Percentiles rank a stretch among this genome's conserved stretches.
Evolutionary conservation across 164 flowering plant genomes (phyloP).

Genomic region (Chimonanthus salicifolius): DNA sequence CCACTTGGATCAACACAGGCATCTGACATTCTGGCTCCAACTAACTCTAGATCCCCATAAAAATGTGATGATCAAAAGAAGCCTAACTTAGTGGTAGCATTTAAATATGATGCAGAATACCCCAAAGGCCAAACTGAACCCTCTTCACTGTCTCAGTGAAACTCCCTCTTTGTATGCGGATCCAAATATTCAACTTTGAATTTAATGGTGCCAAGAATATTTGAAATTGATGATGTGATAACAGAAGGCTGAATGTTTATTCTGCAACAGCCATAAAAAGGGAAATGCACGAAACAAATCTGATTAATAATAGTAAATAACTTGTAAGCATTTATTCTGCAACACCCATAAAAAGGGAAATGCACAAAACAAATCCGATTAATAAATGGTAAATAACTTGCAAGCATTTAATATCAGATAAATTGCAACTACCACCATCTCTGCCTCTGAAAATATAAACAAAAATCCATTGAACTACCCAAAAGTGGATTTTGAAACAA

Average conservation of each 20-base stretch:
- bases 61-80: background rate
- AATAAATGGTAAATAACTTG: no score
- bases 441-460: no score
- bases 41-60: background rate
- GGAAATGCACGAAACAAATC: background rate
- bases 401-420: no score
- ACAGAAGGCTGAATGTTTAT: background rate
- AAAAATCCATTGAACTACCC: background rate
- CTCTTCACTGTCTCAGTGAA: background rate
- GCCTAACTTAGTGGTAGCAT: background rate
- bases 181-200: background rate
- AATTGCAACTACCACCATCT: no score
- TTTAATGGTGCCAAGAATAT: background rate
- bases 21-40: slow-evolving; percentile 33
- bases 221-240: background rate
- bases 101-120: background rate
- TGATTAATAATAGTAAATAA: background rate
- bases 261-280: background rate
- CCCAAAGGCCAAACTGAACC: background rate
- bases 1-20: slow-evolving; percentile 51
- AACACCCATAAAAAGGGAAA: background rate
- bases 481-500: background rate
- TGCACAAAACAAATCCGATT: background rate
- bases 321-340: background rate
- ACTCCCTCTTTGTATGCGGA: background rate